Base-by-base conservation (phyloP, 352 stramenopile genomes). In the Bremia lactucae region DNA sequence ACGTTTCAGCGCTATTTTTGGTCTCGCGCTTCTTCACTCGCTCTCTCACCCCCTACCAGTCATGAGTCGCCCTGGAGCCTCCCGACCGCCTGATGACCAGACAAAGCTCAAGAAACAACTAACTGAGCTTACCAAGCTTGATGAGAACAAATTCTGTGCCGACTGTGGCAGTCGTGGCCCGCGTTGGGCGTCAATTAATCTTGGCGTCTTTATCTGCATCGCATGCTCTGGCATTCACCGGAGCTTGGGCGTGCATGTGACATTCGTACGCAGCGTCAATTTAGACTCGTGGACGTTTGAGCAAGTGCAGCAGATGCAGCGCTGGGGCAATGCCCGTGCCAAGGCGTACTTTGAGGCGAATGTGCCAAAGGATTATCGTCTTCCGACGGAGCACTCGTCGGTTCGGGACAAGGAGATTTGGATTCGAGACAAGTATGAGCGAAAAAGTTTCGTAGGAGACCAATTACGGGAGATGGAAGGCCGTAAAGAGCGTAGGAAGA, bases 171-270 rank as follows among this genome's bases (percentile, higher is more conserved):
- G 72, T 21, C 81, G 80, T 45, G 82, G 76, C 0, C 90, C 90
- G 20, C 86, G 83, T 38, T 97, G 91, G 91, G 88, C 87, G 22
- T 94, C 79, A 20, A 93, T 96, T 50, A 97, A 95, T 65, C 61
- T 96, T 13, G 91, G 91, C 21, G 85, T 96, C 15, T 97, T 97
- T 62, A 89, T 97, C 49, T 97, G 91, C 68, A 95, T 96, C 53
- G 72, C 83, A 36, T 97, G 91, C 64, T 92, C 85, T 11, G 90
- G 87, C 21, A 94, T 96, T 55, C 91, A 97, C 55, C 82, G 91
- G 45, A 91, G 78, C 34, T 67, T 97, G 38, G 91, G 91, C 42
- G 84, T 96, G 21, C 90, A 97, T 58, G 53, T 97, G 24, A 95
- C 83, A 13, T 94, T 96, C 46, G 91, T 97, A 47, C 80, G 89